Evolutionary conservation across 176 grass and related monocot species (phyloP).

Genomic region (Phoenix roebelenii): DNA sequence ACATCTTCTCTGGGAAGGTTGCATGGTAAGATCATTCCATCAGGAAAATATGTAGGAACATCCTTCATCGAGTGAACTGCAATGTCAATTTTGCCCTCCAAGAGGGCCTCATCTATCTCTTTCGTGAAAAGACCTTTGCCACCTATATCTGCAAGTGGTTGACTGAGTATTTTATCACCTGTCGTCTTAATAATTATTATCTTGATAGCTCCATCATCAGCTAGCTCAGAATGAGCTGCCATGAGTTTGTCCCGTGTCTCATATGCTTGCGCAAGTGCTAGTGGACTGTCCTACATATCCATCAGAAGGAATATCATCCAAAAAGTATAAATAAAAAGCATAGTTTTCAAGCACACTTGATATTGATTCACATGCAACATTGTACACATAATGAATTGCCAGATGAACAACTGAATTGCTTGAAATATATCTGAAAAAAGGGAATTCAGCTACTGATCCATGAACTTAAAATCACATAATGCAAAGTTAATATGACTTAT

Average conservation of each 20-base stretch:
- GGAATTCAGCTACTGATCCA: too few species aligned
- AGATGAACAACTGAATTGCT: too few species aligned
- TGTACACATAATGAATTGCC: too few species aligned
- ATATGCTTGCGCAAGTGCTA: conserved; percentile 87
- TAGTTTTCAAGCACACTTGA: too few species aligned
- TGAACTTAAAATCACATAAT: too few species aligned
- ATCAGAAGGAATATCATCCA: conserved; percentile 34
- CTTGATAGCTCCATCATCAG: conserved; percentile 76
- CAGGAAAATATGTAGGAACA: conserved; percentile 86
- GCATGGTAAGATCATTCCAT: conserved; percentile 78
- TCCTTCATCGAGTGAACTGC: conserved; percentile 99
- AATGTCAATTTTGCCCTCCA: conserved; percentile 81
- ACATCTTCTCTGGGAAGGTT: conserved; percentile 94
- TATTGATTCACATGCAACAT: too few species aligned
- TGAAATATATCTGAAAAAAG: too few species aligned
- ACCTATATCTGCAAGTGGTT: conserved; percentile 92
- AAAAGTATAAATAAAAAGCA: too few species aligned
- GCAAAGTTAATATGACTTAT: too few species aligned
- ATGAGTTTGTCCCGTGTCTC: conserved; percentile 77
- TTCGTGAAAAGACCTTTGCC: conserved; percentile 98
- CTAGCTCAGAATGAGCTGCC: conserved; percentile 65
- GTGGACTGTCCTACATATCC: conserved; percentile 78
- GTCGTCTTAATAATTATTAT: conserved; percentile 94
- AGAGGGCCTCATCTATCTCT: conserved; percentile 90
- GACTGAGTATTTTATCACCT: conserved; percentile 81